A percentile compares a stretch with the other conserved stretches of the same genome.
phyloP scores from a whole-genome alignment of 2,329 filamentous ascomycete species.

The Hymenoscyphus linearis region DNA sequence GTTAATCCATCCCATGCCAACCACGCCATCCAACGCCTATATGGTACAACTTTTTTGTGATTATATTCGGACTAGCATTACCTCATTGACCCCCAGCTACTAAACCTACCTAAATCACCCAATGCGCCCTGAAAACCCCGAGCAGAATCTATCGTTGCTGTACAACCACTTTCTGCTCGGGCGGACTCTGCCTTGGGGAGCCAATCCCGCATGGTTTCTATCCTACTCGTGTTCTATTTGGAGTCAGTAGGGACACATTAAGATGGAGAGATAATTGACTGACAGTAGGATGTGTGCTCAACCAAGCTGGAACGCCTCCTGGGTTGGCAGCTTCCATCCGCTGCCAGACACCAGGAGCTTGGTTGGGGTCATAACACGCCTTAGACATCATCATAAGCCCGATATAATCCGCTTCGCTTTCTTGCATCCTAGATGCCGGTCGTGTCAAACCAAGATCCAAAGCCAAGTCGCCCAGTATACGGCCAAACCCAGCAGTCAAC shows the following conservation, averaged over 20 bases:
- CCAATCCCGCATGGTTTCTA: constrained; percentile 62
- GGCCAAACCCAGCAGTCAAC: constrained; percentile 22
- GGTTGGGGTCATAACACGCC: constrained; percentile 67
- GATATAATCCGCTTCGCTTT: constrained; percentile 75
- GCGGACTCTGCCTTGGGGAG: constrained; percentile 52
- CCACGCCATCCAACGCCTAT: not conserved
- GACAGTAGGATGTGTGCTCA: constrained; percentile 72
- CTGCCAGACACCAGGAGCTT: constrained; percentile 62
- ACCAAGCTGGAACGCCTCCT: constrained; percentile 59
- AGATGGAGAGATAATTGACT: constrained; percentile 27
- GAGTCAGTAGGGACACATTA: constrained; percentile 12
- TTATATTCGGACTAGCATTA: not conserved
- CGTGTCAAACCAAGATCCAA: constrained; percentile 59
- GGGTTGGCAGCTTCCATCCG: constrained; percentile 54
- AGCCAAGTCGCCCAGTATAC: constrained; percentile 20
- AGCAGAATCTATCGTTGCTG: constrained; percentile 5
- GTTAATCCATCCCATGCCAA: not conserved
- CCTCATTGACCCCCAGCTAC: not conserved
- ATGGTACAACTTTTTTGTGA: not conserved
- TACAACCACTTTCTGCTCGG: constrained; percentile 48
- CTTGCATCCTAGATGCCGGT: constrained; percentile 67
- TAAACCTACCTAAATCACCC: constrained; percentile 1
- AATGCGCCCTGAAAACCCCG: constrained; percentile 3
- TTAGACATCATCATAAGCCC: constrained; percentile 79
- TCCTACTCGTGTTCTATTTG: constrained; percentile 51